These are phyloP conservation scores for Ophiosphaerella herpotricha DNA, from an alignment of 2,329 filamentous ascomycete species.

Conservation along the genomic window DNA sequence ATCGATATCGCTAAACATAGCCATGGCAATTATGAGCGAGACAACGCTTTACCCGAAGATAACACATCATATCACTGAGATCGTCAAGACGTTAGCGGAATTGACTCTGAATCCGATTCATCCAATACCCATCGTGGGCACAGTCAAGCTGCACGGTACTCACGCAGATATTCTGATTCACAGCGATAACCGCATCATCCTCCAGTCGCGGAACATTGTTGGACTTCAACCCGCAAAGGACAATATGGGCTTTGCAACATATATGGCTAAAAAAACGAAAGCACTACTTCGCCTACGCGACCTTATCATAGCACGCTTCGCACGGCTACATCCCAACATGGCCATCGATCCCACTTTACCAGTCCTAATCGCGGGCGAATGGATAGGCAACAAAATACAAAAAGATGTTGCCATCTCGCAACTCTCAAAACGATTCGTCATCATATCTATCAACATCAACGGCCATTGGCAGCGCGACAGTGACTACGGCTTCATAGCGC, in stretches of 20 bases:
- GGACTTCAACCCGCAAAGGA: conserved; percentile 23
- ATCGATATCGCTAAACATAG: neutral
- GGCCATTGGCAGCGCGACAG: conserved; percentile 28
- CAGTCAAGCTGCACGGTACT: conserved; percentile 41
- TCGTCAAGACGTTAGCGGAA: conserved; percentile 18
- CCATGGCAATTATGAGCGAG: conserved; percentile 11
- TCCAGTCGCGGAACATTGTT: conserved; percentile 31
- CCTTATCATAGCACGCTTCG: conserved; percentile 22
- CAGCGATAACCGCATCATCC: conserved; percentile 20
- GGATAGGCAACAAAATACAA: conserved; percentile 35
- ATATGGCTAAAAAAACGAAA: conserved; percentile 20
- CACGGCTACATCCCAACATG: conserved; percentile 14
- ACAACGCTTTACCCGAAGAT: conserved; percentile 38
- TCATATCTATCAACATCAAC: conserved; percentile 34
- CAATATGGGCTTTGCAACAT: conserved; percentile 29
- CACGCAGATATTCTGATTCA: conserved; percentile 38
- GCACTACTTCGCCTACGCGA: conserved; percentile 24
- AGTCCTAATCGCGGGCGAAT: conserved; percentile 36
- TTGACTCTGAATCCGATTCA: conserved; percentile 11
- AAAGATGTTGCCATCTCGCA: conserved; percentile 30
- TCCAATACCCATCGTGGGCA: conserved; percentile 30
- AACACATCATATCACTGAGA: conserved; percentile 27
- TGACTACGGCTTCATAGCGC: conserved; percentile 25
- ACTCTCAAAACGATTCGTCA: conserved; percentile 32
- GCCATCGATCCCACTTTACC: conserved; percentile 12